Base-by-base conservation (phyloP, 257 asterid genomes). In the Scutellaria minor region DNA sequence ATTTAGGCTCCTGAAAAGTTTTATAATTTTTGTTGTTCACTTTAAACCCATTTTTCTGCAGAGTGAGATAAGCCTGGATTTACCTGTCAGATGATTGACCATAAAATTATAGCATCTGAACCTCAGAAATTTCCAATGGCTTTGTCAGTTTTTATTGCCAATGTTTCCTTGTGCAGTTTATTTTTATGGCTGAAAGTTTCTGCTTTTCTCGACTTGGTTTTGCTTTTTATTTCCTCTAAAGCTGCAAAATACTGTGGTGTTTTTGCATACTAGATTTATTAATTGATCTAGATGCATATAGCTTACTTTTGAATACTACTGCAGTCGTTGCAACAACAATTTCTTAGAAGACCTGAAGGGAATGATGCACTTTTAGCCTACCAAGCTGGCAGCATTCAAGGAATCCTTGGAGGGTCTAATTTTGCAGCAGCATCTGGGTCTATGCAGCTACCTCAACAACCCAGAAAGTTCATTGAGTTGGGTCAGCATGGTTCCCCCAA, bases 341-440 rank as follows among this genome's bases (percentile, higher is more conserved):
- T 85, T 73, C 73, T 88, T 72, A 88, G 96, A 79, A 89, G 97
- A 82, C 88, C 96, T 51, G 99, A 92, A 57, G 98, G 95, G 63
- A 88, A 85, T 74, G 98, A 89, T 41, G 81, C 93, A 53, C 80
- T 76, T 78, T 74, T 90, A 71, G 85, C 93, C 50, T 95, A 90
- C 79, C 99, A 92, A 81, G 81, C 89, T 79, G 97, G 92, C 66
- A 79, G 73, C 75, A 58, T 84, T 66, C 96, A 84, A 77, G 96
- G 96, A 64, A 78, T 83, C 45, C 77, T 78, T 70, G 92, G 96
- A 45, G 91, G 83, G 69, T 72, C 84, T 14, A 90, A 83, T 77
- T 89, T 92, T 78, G 75, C 83, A 35, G 84, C 89, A 56, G 81
- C 91, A 71, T 79, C 96, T 54, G 88, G 91, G 60, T 77, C 92